Conservation (phyloP, 164 flowering plant genomes). For the Liriodendron chinense region DNA sequence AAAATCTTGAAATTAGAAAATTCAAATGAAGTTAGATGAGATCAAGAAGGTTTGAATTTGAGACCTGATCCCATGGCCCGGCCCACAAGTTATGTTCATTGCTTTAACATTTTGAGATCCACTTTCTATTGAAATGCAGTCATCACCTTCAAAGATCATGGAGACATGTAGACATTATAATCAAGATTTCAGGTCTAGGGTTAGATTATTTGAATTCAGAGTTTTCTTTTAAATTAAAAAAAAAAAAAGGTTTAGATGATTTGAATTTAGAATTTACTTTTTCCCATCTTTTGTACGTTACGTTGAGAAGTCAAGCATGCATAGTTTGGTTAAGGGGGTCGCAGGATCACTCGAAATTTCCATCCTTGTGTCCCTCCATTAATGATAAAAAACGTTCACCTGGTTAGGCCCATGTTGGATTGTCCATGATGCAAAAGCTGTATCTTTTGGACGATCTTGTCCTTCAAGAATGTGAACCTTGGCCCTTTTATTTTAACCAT, state of each 20-base stretch:
- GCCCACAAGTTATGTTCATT: conserved; percentile 52
- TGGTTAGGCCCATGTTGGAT: no score
- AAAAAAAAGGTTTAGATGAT: no score
- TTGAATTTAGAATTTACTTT: no score
- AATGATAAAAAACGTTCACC: no score
- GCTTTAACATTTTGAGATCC: conserved; percentile 40
- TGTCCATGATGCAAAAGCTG: no score
- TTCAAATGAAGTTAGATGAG: background rate
- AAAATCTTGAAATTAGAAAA: background rate
- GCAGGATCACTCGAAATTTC: no score
- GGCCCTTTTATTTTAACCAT: no score
- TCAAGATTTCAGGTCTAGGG: background rate
- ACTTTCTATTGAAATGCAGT: conserved; percentile 52
- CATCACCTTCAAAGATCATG: conserved; percentile 44
- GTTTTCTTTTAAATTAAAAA: no score
- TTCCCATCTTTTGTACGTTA: background rate
- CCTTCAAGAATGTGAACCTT: no score
- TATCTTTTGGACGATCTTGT: no score
- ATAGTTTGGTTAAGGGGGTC: no score
- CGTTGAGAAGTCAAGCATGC: background rate
- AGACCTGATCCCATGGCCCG: conserved; percentile 79
- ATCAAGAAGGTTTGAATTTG: background rate
- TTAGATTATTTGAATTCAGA: background rate
- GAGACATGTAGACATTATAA: background rate
- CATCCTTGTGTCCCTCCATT: no score